These are phyloP conservation scores for Phytophthora chlamydospora DNA, from an alignment of 352 stramenopile genomes.

Conservation along the genomic window DNA sequence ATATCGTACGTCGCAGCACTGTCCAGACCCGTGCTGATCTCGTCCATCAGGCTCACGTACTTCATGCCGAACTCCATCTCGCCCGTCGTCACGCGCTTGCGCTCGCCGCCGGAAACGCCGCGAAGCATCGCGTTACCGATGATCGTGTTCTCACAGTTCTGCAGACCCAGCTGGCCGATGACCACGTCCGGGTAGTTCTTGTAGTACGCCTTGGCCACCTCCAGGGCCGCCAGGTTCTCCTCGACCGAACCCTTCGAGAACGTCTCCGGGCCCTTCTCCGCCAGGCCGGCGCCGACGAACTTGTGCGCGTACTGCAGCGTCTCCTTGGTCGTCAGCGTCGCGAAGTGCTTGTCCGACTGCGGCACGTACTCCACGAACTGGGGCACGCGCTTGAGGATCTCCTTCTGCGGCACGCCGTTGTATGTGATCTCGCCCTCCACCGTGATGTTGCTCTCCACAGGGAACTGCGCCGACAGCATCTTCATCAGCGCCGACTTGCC, in stretches of 20 bases:
- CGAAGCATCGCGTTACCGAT: conserved; percentile 59
- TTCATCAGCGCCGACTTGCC: conserved; percentile 33
- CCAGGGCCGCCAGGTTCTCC: conserved; percentile 23
- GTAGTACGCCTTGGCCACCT: conserved; percentile 29
- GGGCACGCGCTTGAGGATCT: conserved; percentile 22
- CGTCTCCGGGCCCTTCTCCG: conserved; percentile 36
- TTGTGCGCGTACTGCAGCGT: conserved; percentile 39
- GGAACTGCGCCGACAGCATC: conserved; percentile 29
- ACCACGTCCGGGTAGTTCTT: conserved; percentile 34
- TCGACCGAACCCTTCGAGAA: conserved; percentile 27
- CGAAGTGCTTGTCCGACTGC: conserved; percentile 35
- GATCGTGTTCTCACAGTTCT: conserved; percentile 62
- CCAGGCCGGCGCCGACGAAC: conserved; percentile 28
- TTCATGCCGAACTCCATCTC: conserved; percentile 90
- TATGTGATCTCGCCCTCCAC: conserved; percentile 28
- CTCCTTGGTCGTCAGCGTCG: conserved; percentile 35
- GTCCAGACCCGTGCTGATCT: conserved; percentile 58
- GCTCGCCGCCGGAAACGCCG: conserved; percentile 65
- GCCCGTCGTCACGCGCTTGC: conserved; percentile 75
- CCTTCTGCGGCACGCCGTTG: conserved; percentile 17
- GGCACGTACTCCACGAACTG: conserved; percentile 36
- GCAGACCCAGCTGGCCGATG: conserved; percentile 41
- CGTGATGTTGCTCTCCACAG: conserved; percentile 23
- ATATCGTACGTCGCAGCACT: conserved; percentile 56
- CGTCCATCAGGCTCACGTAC: conserved; percentile 71